These are phyloP conservation scores for Rauvolfia tetraphylla DNA, from an alignment of 257 asterid species.

Conservation along the genomic window DNA sequence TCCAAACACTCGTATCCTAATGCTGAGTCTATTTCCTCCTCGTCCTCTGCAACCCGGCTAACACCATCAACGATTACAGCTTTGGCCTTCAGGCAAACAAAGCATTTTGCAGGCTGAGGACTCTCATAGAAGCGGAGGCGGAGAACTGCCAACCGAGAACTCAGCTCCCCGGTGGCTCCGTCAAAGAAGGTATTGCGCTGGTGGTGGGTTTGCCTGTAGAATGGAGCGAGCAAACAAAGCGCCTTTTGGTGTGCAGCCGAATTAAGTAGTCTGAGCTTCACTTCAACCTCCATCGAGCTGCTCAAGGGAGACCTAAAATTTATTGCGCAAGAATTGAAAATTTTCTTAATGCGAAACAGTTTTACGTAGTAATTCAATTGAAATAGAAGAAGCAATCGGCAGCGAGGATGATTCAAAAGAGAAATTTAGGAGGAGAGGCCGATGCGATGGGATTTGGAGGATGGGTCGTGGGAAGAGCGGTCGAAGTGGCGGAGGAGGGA, in stretches of 20 bases:
- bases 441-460: constrained; percentile 77
- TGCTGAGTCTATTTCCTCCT: constrained; percentile 66
- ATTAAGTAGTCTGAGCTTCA: constrained; percentile 70
- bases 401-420: not conserved
- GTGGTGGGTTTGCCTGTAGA: constrained; percentile 56
- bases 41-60: constrained; percentile 90
- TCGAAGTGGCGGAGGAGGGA: constrained; percentile 84
- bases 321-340: not conserved
- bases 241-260: constrained; percentile 53
- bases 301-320: not conserved
- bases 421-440: constrained; percentile 53
- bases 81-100: constrained; percentile 72
- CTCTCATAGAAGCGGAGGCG: constrained; percentile 88
- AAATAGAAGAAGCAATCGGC: not conserved
- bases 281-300: constrained; percentile 66
- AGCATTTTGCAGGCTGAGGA: constrained; percentile 47
- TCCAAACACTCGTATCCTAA: constrained; percentile 56
- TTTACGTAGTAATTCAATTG: not conserved
- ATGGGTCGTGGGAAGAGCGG: constrained; percentile 53
- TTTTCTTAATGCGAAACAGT: not conserved
- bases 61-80: constrained; percentile 72
- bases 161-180: constrained; percentile 59
- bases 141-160: constrained; percentile 60
- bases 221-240: constrained; percentile 51
- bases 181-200: constrained; percentile 87